Evolutionary conservation across 169 alveolate genomes (phyloP), one percentile per base, ranked within the genome.

Genomic region (Besnoitia besnoiti): DNA sequence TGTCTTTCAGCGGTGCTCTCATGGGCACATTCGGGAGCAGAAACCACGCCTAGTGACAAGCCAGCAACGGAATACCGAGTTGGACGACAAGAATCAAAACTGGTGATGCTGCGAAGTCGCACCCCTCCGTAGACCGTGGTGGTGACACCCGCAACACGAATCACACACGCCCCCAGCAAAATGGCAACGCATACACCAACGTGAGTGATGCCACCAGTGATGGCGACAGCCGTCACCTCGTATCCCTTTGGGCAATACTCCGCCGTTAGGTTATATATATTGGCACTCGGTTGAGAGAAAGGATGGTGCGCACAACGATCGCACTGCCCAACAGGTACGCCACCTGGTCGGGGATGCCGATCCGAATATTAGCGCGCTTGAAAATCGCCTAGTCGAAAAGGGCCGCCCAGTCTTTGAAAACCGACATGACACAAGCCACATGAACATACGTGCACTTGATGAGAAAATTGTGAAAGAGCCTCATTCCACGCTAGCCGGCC

Each of bases 271-370:
- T n/a, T n/a, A 92, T 59, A 16, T 67, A 67, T 16, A 85, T 88
- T 1, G 95, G 92, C 92, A 85, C 87, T 51, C n/a, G 21, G 42
- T 84, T 12, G n/a, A 92, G 93, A 2, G 90, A 75, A 27, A 44
- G 88, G 37, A 87, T 44, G 35, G 87, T n/a, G 79, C 67, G 80
- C 49, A 33, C 46, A 14, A 92, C 90, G 40, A 92, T 92, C 21
- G 95, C 90, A 37, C 87, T 90, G 27, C 95, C 95, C 24, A 92
- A 35, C 85, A 92, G 19, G 76, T 30, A 85, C 62, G 87, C 47
- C 30, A 44, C 93, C 30, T 40, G 14, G 75, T 85, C 95, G 0
- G 95, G 90, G 12, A 85, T 92, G 1, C 95, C 95, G 10, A 49
- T 40, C 35, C 49, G 62, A n/a, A 79, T 39, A 40, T 85, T 92